Base-by-base conservation (phyloP, 345 rosid species). In the Melaleuca alternifolia region DNA sequence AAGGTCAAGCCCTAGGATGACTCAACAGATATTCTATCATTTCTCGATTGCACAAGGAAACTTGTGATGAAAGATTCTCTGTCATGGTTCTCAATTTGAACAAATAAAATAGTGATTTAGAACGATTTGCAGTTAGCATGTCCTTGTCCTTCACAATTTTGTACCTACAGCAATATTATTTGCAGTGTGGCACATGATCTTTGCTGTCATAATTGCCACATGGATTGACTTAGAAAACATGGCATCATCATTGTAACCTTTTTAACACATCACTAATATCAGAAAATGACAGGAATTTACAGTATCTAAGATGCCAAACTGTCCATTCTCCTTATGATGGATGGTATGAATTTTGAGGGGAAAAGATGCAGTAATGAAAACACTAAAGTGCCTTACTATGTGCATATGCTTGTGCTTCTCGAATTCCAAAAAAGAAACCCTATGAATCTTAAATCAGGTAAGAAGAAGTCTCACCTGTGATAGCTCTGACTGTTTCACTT, bases 401-500 rank as follows among this genome's bases (percentile, higher is more conserved):
- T 71, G 81, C 48, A 37, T 71, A 65, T 71, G 81, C 48, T 71
- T 18, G 81, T 71, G 48, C 81, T 28, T 30, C 59, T 37, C 28
- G 56, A 86, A 77, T 54, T 87, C 7, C 56, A 30, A 82, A 52
- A 87, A 51, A 85, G 46, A 61, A 61, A 56, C 53, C 61, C 51
- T 54, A 6, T 52, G 57, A 28, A 46, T 18, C 81, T 48, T 71
- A 37, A 71, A 71, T 71, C 81, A 24, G 77, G 59, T 44, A 86
- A 37, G 30, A 65, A 16, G 50, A 85, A 83, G 61, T 88, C 93
- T 90, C 88, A 98, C 99, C 99, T n/a, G 99, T 98, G 89, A 98
- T 96, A 79, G 99, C 97, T 91, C 99, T 92, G 88, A 98, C 99
- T 10, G 99, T 98, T 92, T 96, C 99, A 82, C 98, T 98, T 50